Evolutionary conservation across 768 basidiomycete genomes (phyloP).

Genomic region (Pisolithus orientalis): DNA sequence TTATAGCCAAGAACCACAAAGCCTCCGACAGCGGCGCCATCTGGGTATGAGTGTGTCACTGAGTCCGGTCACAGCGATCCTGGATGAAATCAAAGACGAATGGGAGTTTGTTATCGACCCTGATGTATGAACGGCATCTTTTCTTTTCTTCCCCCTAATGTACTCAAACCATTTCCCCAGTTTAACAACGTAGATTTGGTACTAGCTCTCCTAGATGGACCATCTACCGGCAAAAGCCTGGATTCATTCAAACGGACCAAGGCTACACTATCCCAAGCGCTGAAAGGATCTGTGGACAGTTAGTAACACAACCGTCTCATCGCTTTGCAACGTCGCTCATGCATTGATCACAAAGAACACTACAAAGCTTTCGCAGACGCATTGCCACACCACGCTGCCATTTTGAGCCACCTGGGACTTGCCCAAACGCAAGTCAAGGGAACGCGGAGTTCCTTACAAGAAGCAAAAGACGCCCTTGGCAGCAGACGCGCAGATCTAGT

Average conservation of each 20-base stretch:
- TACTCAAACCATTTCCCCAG: conserved; percentile 29
- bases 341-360: conserved; percentile 49
- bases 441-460: conserved; percentile 64
- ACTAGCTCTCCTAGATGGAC: conserved; percentile 77
- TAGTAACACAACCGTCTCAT: conserved; percentile 26
- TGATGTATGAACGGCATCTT: conserved; percentile 46
- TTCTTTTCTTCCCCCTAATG: background rate
- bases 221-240: conserved; percentile 66
- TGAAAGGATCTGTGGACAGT: conserved; percentile 89
- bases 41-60: background rate
- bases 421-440: conserved; percentile 72
- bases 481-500: conserved; percentile 84
- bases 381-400: conserved; percentile 80
- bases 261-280: conserved; percentile 65
- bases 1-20: background rate
- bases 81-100: conserved; percentile 81
- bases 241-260: conserved; percentile 74
- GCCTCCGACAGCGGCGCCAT: background rate
- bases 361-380: conserved; percentile 95
- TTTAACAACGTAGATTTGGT: conserved; percentile 95
- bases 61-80: conserved; percentile 46
- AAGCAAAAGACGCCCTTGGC: conserved; percentile 74
- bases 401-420: conserved; percentile 63
- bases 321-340: conserved; percentile 1
- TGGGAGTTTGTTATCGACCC: conserved; percentile 86